These are phyloP conservation scores for Penicillium daleae DNA, from an alignment of 495 filamentous ascomycete genomes.

Conservation along the genomic window DNA sequence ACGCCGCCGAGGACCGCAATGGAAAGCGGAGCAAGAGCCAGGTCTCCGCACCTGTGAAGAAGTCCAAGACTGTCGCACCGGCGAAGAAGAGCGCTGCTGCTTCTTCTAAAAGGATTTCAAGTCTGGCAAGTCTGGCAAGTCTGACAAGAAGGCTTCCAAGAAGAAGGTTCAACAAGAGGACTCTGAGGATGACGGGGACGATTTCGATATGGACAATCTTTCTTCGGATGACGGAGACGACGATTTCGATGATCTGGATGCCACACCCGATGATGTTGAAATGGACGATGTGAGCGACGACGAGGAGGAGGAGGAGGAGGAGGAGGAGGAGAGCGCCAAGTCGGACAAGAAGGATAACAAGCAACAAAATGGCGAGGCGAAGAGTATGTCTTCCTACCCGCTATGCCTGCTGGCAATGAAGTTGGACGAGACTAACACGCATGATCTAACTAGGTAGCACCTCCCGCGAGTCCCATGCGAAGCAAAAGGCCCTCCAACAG, in stretches of 20 bases:
- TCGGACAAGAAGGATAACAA: constrained; percentile 20
- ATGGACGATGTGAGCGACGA: constrained; percentile 41
- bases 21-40: constrained; percentile 53
- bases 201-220: constrained; percentile 50
- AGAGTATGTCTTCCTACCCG: constrained; percentile 33
- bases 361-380: constrained; percentile 23
- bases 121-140: constrained; percentile 26
- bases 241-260: constrained; percentile 34
- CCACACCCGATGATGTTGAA: constrained; percentile 38
- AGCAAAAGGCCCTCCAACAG: constrained; percentile 84
- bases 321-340: constrained; percentile 29
- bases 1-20: constrained; percentile 48
- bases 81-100: constrained; percentile 37
- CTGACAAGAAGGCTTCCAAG: constrained; percentile 39
- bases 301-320: constrained; percentile 30
- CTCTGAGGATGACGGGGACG: constrained; percentile 39
- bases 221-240: constrained; percentile 46
- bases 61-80: constrained; percentile 34
- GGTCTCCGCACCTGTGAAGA: constrained; percentile 38
- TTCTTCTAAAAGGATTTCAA: constrained; percentile 32
- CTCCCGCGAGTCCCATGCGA: constrained; percentile 85
- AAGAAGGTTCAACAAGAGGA: constrained; percentile 42
- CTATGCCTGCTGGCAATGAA: neutral
- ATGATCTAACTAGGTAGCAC: constrained; percentile 22
- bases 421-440: constrained; percentile 12